Percentiles rank a stretch among this genome's conserved stretches.
Evolutionary conservation across 257 asterid genomes (phyloP).

Genomic region (Striga asiatica): DNA sequence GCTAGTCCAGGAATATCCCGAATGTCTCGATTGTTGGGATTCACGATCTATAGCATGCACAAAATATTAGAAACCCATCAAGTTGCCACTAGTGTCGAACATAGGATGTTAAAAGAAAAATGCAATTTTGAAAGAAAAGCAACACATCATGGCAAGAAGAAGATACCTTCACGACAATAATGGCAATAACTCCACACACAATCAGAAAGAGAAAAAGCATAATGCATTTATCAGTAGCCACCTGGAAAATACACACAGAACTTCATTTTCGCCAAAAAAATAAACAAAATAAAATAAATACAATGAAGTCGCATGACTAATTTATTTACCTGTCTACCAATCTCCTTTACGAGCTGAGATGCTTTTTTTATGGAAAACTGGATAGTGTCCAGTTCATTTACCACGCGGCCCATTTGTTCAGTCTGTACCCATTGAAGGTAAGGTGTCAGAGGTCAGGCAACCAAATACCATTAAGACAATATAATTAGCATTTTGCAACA

Average conservation of each 20-base stretch:
- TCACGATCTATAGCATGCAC: constrained; percentile 39
- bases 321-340: constrained; percentile 77
- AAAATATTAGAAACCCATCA: constrained; percentile 9
- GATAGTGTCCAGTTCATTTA: constrained; percentile 89
- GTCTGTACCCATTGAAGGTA: constrained; percentile 36
- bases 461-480: constrained; percentile 8
- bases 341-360: constrained; percentile 96
- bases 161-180: constrained; percentile 75
- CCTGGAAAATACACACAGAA: constrained; percentile 37
- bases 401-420: constrained; percentile 99
- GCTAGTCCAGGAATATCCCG: constrained; percentile 95
- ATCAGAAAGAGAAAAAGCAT: constrained; percentile 81
- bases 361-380: constrained; percentile 94
- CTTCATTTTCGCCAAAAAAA: neutral
- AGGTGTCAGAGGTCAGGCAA: constrained; percentile 8
- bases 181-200: constrained; percentile 83
- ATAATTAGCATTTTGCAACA: neutral
- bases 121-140: neutral
- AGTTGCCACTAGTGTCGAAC: no score
- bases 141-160: neutral
- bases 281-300: neutral
- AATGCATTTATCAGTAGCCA: constrained; percentile 94
- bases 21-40: constrained; percentile 75
- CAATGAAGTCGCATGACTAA: neutral
- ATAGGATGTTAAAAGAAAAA: no score